Evolutionary conservation across 2,329 filamentous ascomycete genomes (phyloP), one percentile per base, ranked within the genome.

Genomic region (Verticillium tricorpus): DNA sequence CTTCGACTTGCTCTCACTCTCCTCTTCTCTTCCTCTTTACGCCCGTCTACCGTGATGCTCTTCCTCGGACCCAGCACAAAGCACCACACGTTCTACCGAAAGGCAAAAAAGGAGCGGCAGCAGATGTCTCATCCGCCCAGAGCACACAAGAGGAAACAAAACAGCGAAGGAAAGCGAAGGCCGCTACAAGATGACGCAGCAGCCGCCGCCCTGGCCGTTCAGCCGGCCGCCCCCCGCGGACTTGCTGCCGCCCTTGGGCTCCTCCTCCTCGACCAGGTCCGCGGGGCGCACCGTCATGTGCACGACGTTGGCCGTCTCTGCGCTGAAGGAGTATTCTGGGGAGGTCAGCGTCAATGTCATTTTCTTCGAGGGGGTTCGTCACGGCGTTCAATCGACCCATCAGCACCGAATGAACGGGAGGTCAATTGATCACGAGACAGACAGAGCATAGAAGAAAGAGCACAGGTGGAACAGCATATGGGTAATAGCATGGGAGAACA

Each of bases 251-350:
- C 85, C 84, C 71, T 89, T 89, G 61, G 89, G 87, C 67, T 92
- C 89, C 69, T 91, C 88, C 67, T 89, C 87, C 70, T 95, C 92
- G 66, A 96, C 89, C 64, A 94, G 84, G 71, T 96, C 92, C 71
- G 93, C 89, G 2, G 93, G 93, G 68, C 91, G 90, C 68, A 97
- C 88, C 6, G 91, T 94, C 92, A 97, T 96, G 75, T 97, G 93
- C n/a, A 97, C 88, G 32, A 96, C 91, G 67, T 96, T 96, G 8
- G 91, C 86, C 12, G 83, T 80, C 65, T 92, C 89, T 34, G 82
- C 81, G 70, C 86, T 90, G 71, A 96, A 92, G 64, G 87, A 89
- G 70, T 91, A 93, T 67, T 93, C 92, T 96, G 69, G 5, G 22
- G 28, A 17, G 17, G 37, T 50, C 40, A 50, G 17, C 6, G 39